phyloP scores from a whole-genome alignment of 768 basidiomycete species.

The Chalciporus sphaerocephalus region DNA sequence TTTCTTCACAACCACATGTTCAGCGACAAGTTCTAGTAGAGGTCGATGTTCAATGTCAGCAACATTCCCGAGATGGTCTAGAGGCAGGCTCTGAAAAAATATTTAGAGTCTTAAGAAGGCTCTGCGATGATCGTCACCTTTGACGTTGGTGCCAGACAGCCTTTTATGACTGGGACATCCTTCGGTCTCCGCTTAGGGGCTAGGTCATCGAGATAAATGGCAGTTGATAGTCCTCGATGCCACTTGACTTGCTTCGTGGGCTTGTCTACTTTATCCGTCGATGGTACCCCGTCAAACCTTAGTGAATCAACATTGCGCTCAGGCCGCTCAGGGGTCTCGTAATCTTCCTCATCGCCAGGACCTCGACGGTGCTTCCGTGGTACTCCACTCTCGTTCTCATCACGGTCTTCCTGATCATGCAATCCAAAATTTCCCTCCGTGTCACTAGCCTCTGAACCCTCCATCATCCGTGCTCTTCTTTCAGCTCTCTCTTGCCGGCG shows the following conservation, averaged over 20 bases:
- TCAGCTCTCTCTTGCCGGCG: conserved; percentile 57
- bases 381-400: conserved; percentile 26
- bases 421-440: conserved; percentile 27
- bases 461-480: conserved; percentile 50
- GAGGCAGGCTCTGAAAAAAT: conserved; percentile 44
- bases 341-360: conserved; percentile 80
- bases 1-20: conserved; percentile 70
- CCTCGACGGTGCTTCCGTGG: conserved; percentile 50
- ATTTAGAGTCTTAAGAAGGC: conserved; percentile 1
- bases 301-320: conserved; percentile 39
- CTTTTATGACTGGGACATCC: conserved; percentile 43
- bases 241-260: conserved; percentile 67
- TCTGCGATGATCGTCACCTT: conserved; percentile 46
- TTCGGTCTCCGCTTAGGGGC: conserved; percentile 48
- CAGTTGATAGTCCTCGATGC: conserved; percentile 64
- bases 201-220: conserved; percentile 60
- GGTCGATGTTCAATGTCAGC: conserved; percentile 50
- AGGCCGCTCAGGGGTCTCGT: conserved; percentile 56
- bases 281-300: conserved; percentile 33
- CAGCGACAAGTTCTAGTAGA: conserved; percentile 51
- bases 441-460: conserved; percentile 25
- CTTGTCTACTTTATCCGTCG: conserved; percentile 23
- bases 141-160: conserved; percentile 63
- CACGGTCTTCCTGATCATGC: conserved; percentile 12
- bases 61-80: conserved; percentile 74